A percentile compares a stretch with the other conserved stretches of the same genome.
Evolutionary conservation across 2,329 filamentous ascomycete genomes (phyloP).

Genomic region (Colletotrichum liaoningense): DNA sequence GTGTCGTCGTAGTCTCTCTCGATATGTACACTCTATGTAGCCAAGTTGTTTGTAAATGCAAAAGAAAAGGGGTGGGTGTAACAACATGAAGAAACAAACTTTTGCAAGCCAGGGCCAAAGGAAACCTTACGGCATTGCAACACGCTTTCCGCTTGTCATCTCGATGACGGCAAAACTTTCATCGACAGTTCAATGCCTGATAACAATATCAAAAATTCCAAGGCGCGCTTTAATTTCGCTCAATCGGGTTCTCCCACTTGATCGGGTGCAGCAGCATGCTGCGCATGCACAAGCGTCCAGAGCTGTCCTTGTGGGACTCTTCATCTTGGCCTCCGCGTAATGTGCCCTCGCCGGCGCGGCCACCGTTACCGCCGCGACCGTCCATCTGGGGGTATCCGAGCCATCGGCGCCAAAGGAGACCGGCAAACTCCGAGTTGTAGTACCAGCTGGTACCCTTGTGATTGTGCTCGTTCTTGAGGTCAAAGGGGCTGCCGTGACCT

Average conservation of each 20-base stretch:
- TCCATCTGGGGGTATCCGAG: slow-evolving; percentile 69
- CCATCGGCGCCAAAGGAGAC: slow-evolving; percentile 85
- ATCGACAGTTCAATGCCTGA: not conserved
- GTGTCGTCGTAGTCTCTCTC: slow-evolving; percentile 7
- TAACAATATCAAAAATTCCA: not conserved
- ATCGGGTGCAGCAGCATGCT: slow-evolving; percentile 86
- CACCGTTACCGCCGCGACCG: slow-evolving; percentile 62
- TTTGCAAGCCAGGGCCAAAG: not conserved
- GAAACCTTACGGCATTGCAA: not conserved
- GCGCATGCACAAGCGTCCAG: slow-evolving; percentile 80
- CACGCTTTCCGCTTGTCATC: slow-evolving; percentile 11
- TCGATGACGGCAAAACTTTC: not conserved
- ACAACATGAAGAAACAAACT: slow-evolving; percentile 1
- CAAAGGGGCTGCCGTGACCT: slow-evolving; percentile 75
- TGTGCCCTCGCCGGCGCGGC: slow-evolving; percentile 56
- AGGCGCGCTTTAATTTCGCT: slow-evolving; percentile 41
- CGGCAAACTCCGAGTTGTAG: slow-evolving; percentile 82
- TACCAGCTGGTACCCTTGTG: slow-evolving; percentile 88
- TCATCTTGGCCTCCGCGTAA: slow-evolving; percentile 64
- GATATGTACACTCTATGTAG: slow-evolving; percentile 32
- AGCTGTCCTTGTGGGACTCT: slow-evolving; percentile 56
- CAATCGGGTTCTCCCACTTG: slow-evolving; percentile 71
- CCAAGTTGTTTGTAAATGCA: slow-evolving; percentile 5
- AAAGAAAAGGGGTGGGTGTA: not conserved
- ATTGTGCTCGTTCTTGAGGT: slow-evolving; percentile 80